phyloP scores from a whole-genome alignment of 2,329 filamentous ascomycete genomes.

The Pyrenophora tritici-repentis region DNA sequence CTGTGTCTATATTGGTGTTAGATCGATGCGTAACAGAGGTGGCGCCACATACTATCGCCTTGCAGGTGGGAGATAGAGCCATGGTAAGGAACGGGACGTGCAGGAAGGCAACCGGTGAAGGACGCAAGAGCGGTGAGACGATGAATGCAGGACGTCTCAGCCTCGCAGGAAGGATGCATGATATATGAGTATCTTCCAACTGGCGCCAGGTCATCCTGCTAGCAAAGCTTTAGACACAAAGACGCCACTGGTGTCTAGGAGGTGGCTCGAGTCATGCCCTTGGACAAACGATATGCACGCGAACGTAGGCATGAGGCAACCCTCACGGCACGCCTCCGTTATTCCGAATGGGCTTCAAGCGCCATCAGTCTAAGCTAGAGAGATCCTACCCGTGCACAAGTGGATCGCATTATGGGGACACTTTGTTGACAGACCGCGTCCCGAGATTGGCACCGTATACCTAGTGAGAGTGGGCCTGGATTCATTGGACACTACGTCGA shows the following conservation, averaged over 20 bases:
- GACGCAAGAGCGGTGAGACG: neutral
- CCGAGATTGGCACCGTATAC: conserved; percentile 1
- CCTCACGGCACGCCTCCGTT: neutral
- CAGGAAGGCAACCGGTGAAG: neutral
- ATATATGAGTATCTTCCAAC: neutral
- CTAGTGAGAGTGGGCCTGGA: neutral
- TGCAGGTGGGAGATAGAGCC: neutral
- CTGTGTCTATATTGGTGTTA: neutral
- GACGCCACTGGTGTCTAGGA: neutral
- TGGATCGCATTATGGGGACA: neutral
- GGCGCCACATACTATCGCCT: neutral
- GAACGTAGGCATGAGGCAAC: neutral
- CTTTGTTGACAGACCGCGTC: neutral
- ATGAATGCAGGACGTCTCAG: neutral
- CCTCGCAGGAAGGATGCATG: conserved; percentile 3
- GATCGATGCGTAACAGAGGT: neutral
- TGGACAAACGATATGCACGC: neutral
- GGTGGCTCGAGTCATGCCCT: conserved; percentile 1
- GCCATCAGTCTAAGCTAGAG: neutral
- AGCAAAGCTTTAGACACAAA: neutral
- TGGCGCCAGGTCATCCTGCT: neutral
- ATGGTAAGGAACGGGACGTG: neutral
- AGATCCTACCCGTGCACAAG: neutral
- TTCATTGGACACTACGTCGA: conserved; percentile 1
- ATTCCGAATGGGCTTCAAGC: neutral